A percentile compares a stretch with the other conserved stretches of the same genome.
These are phyloP conservation scores for Wickerhamomyces sp. DNA, from an alignment of 1,139 yeast genomes.

Conservation along the genomic window DNA sequence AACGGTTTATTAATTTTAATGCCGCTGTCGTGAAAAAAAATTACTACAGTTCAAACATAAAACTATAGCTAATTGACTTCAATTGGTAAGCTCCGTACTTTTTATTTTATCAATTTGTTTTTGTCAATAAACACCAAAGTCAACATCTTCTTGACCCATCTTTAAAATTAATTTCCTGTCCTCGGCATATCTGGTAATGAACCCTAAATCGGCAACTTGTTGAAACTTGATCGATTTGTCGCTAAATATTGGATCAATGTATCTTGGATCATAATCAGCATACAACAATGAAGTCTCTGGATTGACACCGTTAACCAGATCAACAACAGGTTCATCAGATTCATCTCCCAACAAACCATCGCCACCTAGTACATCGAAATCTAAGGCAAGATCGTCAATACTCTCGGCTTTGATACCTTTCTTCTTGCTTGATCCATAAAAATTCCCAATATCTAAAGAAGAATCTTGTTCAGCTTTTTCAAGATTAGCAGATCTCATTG, in stretches of 20 bases:
- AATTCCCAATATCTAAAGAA: neutral
- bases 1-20: no score
- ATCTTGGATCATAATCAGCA: constrained; percentile 21
- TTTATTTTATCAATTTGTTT: neutral
- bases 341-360: neutral
- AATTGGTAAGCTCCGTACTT: neutral
- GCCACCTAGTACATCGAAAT: neutral
- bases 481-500: constrained; percentile 3
- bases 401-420: neutral
- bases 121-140: no score
- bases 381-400: neutral
- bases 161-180: constrained; percentile 18
- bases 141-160: no score
- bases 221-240: constrained; percentile 7
- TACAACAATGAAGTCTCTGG: constrained; percentile 11
- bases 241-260: constrained; percentile 17
- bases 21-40: no score
- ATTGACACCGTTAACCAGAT: constrained; percentile 11
- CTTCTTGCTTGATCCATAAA: neutral
- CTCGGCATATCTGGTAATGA: constrained; percentile 14
- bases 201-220: constrained; percentile 11
- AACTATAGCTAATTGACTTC: no score
- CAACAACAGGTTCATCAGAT: constrained; percentile 1
- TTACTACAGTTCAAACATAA: no score
- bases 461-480: neutral